Evolutionary conservation across 345 rosid genomes (phyloP).

Genomic region (Lepidium didymum): DNA sequence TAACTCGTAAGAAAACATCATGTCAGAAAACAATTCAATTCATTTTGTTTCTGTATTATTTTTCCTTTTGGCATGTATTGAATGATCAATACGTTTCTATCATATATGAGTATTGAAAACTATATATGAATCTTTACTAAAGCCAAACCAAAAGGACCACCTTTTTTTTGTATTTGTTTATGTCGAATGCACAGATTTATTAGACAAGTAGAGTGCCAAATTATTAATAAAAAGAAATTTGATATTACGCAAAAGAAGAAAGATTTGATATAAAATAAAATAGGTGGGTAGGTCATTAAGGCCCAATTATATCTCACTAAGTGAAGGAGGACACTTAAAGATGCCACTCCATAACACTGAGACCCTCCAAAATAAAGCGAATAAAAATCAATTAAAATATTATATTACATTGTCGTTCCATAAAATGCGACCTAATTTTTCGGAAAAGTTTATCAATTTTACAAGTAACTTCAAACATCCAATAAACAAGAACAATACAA

Average conservation of each 20-base stretch:
- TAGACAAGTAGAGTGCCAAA: conserved; percentile 19
- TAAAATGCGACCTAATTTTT: conserved; percentile 10
- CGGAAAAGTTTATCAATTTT: background rate
- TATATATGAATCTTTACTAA: conserved; percentile 8
- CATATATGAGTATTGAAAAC: background rate
- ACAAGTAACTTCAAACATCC: too few relatives aligned
- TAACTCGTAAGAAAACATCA: background rate
- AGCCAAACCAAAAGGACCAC: conserved; percentile 11
- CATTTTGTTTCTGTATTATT: background rate
- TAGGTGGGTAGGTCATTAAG: conserved; percentile 22
- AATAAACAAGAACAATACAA: too few relatives aligned
- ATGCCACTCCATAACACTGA: conserved; percentile 19
- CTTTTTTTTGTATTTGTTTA: background rate
- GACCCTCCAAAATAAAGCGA: conserved; percentile 15
- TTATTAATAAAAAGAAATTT: conserved; percentile 5
- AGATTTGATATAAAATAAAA: background rate
- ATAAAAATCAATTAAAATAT: background rate
- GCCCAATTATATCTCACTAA: conserved; percentile 27
- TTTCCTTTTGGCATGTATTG: background rate
- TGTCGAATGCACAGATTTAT: conserved; percentile 9
- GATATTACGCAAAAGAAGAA: background rate
- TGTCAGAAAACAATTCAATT: background rate
- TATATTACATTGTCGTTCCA: background rate
- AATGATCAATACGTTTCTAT: background rate
- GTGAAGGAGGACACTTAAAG: conserved; percentile 6